Evolutionary conservation across 1,284 basidiomycete genomes (phyloP).

Genomic region (Tilletia walkeri): DNA sequence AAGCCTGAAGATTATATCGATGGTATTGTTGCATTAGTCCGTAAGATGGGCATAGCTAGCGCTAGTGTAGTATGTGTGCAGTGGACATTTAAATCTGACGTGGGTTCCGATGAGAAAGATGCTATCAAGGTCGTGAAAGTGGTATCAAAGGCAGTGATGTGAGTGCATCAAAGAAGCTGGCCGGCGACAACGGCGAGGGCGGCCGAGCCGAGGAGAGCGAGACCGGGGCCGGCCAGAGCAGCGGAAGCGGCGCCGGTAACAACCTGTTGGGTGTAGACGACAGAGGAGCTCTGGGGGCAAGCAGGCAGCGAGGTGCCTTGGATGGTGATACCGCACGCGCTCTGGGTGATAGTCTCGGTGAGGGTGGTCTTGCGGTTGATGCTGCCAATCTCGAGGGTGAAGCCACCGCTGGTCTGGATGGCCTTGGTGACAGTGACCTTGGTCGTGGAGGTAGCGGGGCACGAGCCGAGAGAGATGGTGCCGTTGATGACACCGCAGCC

Average conservation of each 20-base stretch:
- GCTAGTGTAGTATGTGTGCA: too few relatives aligned
- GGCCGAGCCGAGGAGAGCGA: slow-evolving; percentile 10
- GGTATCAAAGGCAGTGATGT: too few relatives aligned
- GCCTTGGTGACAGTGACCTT: slow-evolving; percentile 12
- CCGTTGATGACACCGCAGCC: slow-evolving; percentile 6
- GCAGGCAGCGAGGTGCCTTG: neutral
- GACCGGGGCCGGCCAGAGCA: slow-evolving; percentile 1
- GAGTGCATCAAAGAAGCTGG: neutral
- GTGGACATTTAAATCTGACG: too few relatives aligned
- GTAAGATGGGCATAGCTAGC: too few relatives aligned
- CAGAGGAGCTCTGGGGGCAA: neutral
- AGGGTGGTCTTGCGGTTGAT: neutral
- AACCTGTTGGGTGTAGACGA: neutral
- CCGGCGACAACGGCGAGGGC: slow-evolving; percentile 7
- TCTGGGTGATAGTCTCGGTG: slow-evolving; percentile 10
- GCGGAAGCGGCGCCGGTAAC: neutral
- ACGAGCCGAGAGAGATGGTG: neutral
- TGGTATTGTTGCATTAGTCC: too few relatives aligned
- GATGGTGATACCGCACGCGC: neutral
- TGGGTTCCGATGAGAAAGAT: too few relatives aligned
- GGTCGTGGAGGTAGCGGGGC: neutral
- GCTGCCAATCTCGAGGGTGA: neutral
- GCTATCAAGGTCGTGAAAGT: too few relatives aligned
- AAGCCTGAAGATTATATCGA: too few relatives aligned
- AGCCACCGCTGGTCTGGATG: neutral